Evolutionary conservation across 2,329 filamentous ascomycete genomes (phyloP).

Genomic region (Colletotrichum sp.): DNA sequence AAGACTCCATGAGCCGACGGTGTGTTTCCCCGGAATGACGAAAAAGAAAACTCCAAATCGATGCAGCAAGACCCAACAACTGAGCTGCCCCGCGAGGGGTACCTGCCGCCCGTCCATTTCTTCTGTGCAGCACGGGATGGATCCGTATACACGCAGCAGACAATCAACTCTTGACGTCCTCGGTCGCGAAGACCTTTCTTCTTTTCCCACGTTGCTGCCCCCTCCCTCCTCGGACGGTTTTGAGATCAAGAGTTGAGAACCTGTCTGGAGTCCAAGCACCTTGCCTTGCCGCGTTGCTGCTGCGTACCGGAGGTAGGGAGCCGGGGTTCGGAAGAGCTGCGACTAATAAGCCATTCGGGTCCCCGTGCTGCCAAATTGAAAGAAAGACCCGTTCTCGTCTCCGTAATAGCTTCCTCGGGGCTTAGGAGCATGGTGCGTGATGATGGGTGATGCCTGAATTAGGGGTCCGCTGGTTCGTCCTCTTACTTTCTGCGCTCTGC

Average conservation of each 20-base stretch:
- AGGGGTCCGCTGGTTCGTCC: not conserved
- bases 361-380: not conserved
- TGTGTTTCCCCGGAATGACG: constrained; percentile 14
- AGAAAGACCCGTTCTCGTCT: not conserved
- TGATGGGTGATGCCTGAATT: not conserved
- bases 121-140: not conserved
- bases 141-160: not conserved
- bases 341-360: not conserved
- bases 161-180: not conserved
- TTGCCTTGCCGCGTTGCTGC: not conserved
- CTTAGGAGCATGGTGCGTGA: not conserved
- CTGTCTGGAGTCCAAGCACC: not conserved
- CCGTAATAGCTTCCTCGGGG: not conserved
- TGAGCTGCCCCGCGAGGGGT: not conserved
- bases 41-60: constrained; percentile 10
- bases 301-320: not conserved
- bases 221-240: not conserved
- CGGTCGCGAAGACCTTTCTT: not conserved
- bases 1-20: not conserved
- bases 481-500: not conserved
- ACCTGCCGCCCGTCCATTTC: not conserved
- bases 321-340: not conserved
- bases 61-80: not conserved
- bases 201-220: not conserved
- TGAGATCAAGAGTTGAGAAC: not conserved